These are phyloP conservation scores for Claviceps sorghi DNA, from an alignment of 2,329 filamentous ascomycete genomes.

Conservation along the genomic window DNA sequence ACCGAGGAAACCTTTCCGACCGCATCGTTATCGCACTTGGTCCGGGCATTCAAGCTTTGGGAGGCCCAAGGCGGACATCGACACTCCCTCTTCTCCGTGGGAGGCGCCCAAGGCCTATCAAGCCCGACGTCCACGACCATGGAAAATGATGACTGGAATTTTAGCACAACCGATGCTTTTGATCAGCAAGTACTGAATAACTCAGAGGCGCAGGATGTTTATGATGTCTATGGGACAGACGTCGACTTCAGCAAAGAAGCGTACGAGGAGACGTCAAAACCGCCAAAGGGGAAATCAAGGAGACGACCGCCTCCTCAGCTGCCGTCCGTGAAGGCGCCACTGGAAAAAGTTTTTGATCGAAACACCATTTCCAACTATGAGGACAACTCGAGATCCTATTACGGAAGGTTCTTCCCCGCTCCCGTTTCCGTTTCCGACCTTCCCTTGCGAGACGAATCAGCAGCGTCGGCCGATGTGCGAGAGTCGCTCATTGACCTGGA, in stretches of 20 bases:
- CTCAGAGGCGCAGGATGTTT: slow-evolving; percentile 42
- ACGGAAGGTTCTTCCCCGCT: slow-evolving; percentile 31
- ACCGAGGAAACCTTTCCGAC: slow-evolving; percentile 50
- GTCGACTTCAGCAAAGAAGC: slow-evolving; percentile 36
- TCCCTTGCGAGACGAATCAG: slow-evolving; percentile 41
- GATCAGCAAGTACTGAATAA: slow-evolving; percentile 41
- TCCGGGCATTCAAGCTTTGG: slow-evolving; percentile 61
- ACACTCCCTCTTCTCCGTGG: slow-evolving; percentile 45
- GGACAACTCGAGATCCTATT: slow-evolving; percentile 48
- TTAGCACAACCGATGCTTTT: slow-evolving; percentile 50
- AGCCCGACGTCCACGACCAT: slow-evolving; percentile 29
- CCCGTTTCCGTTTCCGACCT: slow-evolving; percentile 36
- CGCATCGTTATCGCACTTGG: slow-evolving; percentile 46
- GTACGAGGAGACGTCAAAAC: slow-evolving; percentile 36
- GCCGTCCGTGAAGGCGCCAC: slow-evolving; percentile 40
- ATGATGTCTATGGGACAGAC: slow-evolving; percentile 44
- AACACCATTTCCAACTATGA: slow-evolving; percentile 51
- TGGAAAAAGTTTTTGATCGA: slow-evolving; percentile 52
- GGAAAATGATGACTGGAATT: slow-evolving; percentile 51
- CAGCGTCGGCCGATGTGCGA: slow-evolving; percentile 33
- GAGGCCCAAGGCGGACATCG: slow-evolving; percentile 59
- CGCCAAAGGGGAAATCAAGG: slow-evolving; percentile 37
- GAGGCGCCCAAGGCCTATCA: slow-evolving; percentile 40
- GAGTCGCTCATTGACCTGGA: slow-evolving; percentile 54
- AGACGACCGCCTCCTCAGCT: slow-evolving; percentile 44